Evolutionary conservation across 768 basidiomycete genomes (phyloP), one percentile per base, ranked within the genome.

Genomic region (Hydnomerulius pinastri): DNA sequence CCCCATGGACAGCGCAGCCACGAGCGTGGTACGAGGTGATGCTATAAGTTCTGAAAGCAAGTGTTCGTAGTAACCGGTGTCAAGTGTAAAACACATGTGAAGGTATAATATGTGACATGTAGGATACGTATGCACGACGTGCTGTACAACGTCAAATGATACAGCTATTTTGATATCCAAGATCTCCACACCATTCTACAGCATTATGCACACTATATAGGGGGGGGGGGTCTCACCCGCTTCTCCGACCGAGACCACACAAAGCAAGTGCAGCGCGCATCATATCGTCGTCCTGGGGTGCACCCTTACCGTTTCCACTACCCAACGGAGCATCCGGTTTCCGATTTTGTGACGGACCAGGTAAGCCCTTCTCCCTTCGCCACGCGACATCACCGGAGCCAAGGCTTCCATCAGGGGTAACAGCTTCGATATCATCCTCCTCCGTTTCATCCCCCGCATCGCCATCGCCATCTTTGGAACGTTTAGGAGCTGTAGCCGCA

Each of bases 231-330:
- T n/a, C 9, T 35, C 35, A 46, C 36, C 35, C 32, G 23, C 52
- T 46, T 50, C 55, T 46, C 38, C 68, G 64, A 32, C 75, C 70
- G 30, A 77, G 71, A 28, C 86, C 85, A 62, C 85, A 87, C 17
- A 88, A 67, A 36, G 80, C 81, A 33, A 86, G 69, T 23, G 86
- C 86, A 20, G 85, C 86, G 53, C 78, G 79, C 81, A 88, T 84
- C 68, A 81, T 80, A 48, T 85, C 85, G 28, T 85, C 80, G 62
- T 86, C 82, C 38, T 78, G 75, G 61, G 51, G 54, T 6, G 6
- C 50, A 20, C 52, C 53, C 51, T 67, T 61, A 21, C 20, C 41
- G 0, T 13, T 44, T 37, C 10, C 29, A 27, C 30, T 32, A 29
- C 6, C 47, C 10, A n/a, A 17, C 7, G 43, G 39, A 18, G 15